These are phyloP conservation scores for Clathrus columnatus DNA, from an alignment of 768 basidiomycete species.

Conservation along the genomic window DNA sequence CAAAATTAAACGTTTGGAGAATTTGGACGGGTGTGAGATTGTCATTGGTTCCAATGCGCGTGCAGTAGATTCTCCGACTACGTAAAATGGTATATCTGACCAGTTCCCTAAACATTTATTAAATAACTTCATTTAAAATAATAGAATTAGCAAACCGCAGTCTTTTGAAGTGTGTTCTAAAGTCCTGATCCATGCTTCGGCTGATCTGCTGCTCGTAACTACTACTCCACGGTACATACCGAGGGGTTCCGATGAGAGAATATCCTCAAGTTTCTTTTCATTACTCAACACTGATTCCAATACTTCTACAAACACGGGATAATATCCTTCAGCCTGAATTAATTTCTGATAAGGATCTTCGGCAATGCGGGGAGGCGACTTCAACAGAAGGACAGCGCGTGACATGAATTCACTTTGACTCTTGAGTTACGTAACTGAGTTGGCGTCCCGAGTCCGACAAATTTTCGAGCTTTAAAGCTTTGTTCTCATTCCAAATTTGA, in stretches of 20 bases:
- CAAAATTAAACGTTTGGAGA: conserved; percentile 23
- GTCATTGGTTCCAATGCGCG: conserved; percentile 31
- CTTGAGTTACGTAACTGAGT: neutral
- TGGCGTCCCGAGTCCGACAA: too few species aligned
- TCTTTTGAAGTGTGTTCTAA: conserved; percentile 16
- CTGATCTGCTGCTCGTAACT: conserved; percentile 69
- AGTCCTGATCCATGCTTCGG: conserved; percentile 58
- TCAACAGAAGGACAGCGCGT: conserved; percentile 8
- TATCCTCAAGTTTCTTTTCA: conserved; percentile 31
- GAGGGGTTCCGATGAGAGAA: conserved; percentile 33
- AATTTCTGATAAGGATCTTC: conserved; percentile 52
- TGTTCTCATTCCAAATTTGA: neutral
- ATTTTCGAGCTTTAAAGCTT: neutral
- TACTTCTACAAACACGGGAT: conserved; percentile 54
- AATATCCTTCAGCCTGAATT: conserved; percentile 41
- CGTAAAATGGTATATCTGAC: conserved; percentile 63
- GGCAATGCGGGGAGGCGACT: conserved; percentile 6
- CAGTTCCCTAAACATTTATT: conserved; percentile 31
- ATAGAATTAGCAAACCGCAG: neutral
- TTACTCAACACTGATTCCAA: conserved; percentile 59
- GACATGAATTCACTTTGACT: neutral
- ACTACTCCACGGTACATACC: conserved; percentile 48
- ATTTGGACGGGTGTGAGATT: conserved; percentile 12
- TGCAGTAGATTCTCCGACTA: conserved; percentile 63
- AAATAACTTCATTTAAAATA: neutral